Base-by-base conservation (phyloP, 257 asterid species). In the Capsicum chinense region DNA sequence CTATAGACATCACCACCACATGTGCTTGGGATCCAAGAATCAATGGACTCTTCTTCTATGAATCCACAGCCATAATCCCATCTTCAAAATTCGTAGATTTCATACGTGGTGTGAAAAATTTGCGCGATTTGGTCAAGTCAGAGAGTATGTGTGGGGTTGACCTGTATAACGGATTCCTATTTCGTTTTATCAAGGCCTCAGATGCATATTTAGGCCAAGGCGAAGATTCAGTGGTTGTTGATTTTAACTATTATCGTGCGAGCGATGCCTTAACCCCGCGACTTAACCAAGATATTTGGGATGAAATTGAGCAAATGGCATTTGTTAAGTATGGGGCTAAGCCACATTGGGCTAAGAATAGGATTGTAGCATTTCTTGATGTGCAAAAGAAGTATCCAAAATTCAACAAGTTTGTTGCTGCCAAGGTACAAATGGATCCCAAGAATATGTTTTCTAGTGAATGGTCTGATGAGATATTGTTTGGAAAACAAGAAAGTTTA, bases 321-420 rank as follows among this genome's bases (percentile, higher is more conserved):
- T 93, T 95, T 56, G 66, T 93, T 9, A 95, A 92, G 86, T 85
- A 94, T 11, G 84, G 83, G 50, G 99, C 93, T 0, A 91, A 82
- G 86, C 98, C 98, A 1, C 99, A 95, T 79, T 95, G 99, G 99
- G 99, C 84, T 11, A 95, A 95, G 87, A 95, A 95, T 48, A 88
- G 99, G 74, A 89, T 91, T 7, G 76, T 90, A 15, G 95, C 93
- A 0, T 95, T 95, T 78, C 0, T 83, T 3, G 91, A 69, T 2
- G 95, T 91, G 83, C 37, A 13, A 15, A 89, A 82, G 52, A 95
- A 94, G 91, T 92, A 87, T 56, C 87, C 88, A 3, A 83, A 67
- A n/a, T 90, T 93, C 47, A 33, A 80, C 3, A 90, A 85, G 80
- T 94, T 94, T 84, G 37, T 94, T 6, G 90, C 19, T 3, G 91